phyloP scores from a whole-genome alignment of 495 filamentous ascomycete genomes.

The Collariella sp. region DNA sequence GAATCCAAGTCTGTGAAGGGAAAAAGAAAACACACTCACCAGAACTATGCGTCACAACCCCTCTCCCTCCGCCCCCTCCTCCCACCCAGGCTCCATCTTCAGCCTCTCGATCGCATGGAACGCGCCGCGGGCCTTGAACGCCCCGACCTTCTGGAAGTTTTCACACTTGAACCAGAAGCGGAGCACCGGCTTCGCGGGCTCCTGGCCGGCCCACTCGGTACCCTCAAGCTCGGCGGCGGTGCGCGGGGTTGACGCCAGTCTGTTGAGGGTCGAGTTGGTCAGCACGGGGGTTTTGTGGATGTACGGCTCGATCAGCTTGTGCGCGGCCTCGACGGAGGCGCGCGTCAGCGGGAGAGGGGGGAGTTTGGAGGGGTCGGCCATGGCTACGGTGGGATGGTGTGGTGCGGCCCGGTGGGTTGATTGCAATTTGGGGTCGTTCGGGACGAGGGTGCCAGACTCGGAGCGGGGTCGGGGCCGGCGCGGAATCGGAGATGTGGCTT shows the following conservation, averaged over 20 bases:
- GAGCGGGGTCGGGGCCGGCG: slow-evolving; percentile 1
- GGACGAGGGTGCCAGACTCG: not conserved
- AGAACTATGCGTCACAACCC: slow-evolving; percentile 87
- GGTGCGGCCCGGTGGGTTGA: not conserved
- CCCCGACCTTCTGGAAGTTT: slow-evolving; percentile 83
- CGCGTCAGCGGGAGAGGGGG: slow-evolving; percentile 63
- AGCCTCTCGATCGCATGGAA: slow-evolving; percentile 80
- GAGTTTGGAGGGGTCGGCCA: slow-evolving; percentile 42
- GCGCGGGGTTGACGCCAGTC: slow-evolving; percentile 63
- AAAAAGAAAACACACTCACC: slow-evolving; percentile 52
- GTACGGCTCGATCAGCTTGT: slow-evolving; percentile 60
- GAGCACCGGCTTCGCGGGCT: slow-evolving; percentile 55
- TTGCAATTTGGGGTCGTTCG: not conserved
- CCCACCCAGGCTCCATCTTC: slow-evolving; percentile 52
- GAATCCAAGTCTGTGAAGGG: not conserved
- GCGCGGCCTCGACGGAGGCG: slow-evolving; percentile 57
- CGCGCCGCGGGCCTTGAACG: slow-evolving; percentile 87
- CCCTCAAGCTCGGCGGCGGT: slow-evolving; percentile 41
- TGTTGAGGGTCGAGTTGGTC: slow-evolving; percentile 64
- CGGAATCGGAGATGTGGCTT: not conserved
- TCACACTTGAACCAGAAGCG: slow-evolving; percentile 94
- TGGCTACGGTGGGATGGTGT: slow-evolving; percentile 37
- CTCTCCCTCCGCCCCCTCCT: slow-evolving; percentile 46
- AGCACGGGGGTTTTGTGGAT: slow-evolving; percentile 80
- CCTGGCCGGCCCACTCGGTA: slow-evolving; percentile 49